Evolutionary conservation across 805 yeast genomes (phyloP), one percentile per base, ranked within the genome.

Genomic region (Monosporozyma yasuniensis): DNA sequence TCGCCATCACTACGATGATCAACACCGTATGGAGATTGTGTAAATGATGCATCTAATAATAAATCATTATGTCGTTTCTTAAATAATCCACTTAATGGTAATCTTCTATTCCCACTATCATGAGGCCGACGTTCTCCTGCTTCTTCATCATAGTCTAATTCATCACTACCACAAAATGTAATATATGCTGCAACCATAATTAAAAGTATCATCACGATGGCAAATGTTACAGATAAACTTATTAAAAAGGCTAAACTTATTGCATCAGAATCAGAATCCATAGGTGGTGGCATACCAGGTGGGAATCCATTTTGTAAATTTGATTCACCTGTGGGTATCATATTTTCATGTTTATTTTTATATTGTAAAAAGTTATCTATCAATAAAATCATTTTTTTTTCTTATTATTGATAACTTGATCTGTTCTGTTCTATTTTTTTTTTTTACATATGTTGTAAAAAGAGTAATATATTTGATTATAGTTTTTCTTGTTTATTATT

Each of bases 171-270:
- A 52, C 67, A 64, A 47, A 65, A 66, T 22, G 68, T 63, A 27
- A 66, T 61, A 49, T 66, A 66, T 7, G 62, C 55, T 1, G 67
- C 68, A 28, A 61, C 56, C n/a, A 64, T 46, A 12, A 66, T 51
- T 19, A 66, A 41, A 30, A 65, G 47, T 5, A 65, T 56, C 67
- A 66, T 63, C 32, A 66, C 47, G 7, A 65, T 53, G 4, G 66
- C 68, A 51, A 66, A 65, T 4, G 69, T 66, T 3, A 66, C 66
- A 0, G 68, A 63, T 30, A 66, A 43, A 47, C 68, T 63, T 48
- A 66, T 64, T 39, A 66, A 50, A 53, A 66, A 66, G 14, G 64
- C 67, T 16, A 66, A 38, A 49, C 67, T 66, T 9, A 65, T 57
- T 1, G 66, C 56, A n/a, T 57, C 68, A 14, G 61, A 48, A 41